Evolutionary conservation across 192 early-diverging fungal species (phyloP), one percentile per base, ranked within the genome.

Genomic region (Jimgerdemannia flammicorona): DNA sequence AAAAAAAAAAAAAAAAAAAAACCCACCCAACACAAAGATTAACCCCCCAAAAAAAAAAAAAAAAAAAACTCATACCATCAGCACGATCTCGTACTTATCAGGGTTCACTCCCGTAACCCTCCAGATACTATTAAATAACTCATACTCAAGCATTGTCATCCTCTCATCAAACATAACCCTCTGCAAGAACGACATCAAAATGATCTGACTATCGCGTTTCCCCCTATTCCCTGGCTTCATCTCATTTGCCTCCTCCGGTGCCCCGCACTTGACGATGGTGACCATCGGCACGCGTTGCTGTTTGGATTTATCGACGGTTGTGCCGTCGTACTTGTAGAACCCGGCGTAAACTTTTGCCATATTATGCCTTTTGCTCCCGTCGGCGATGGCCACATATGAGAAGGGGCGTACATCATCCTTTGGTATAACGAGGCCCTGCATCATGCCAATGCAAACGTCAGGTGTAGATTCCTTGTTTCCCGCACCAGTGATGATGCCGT

Each of bases 121-220:
- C 90, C 91, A 92, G 75, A 95, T 93, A 7, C 87, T 84, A 63
- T 87, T 88, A 79, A 90, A 90, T 74, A 90, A 77, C 72, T 92
- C 90, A 80, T 89, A 90, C 80, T 92, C 90, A 67, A 92, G 83
- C 75, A 81, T 83, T 11, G 89, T 90, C 88, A 90, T 89, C 73
- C 90, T 89, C 74, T 92, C 90, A 78, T 92, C 88, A 75, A 90
- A 92, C 84, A 92, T 90, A 54, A 90, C 89, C 67, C 91, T 92
- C 82, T 92, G 88, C 71, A 95, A 74, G 74, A 97, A 97, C 71
- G 90, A 90, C 92, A 97, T 95, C 64, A 97, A 85, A 65, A 97
- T 81, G 67, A 97, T 90, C 78, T 96, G 94, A 19, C 93, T 94
- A 80, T 97, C 95, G 40, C 94, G 91, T 84, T 96, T 96, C 64